phyloP scores from a whole-genome alignment of 2,329 filamentous ascomycete genomes.

The Pseudogymnoascus sp. region DNA sequence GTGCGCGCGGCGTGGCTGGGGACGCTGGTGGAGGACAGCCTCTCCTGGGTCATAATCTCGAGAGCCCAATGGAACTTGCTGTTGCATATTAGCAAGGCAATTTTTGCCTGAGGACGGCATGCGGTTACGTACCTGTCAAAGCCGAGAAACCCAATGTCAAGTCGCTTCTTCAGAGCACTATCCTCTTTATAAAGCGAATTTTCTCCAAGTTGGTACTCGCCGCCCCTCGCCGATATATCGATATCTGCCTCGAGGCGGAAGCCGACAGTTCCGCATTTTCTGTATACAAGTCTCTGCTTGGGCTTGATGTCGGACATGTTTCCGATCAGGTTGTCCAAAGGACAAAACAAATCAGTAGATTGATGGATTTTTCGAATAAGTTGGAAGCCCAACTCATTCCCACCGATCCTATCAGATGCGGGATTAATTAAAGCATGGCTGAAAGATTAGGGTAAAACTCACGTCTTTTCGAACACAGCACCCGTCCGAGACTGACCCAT shows the following conservation, averaged over 20 bases:
- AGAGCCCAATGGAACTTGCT: conserved; percentile 27
- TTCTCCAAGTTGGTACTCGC: conserved; percentile 8
- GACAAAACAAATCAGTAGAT: conserved; percentile 4
- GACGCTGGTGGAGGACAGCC: not conserved
- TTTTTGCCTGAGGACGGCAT: not conserved
- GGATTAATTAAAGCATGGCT: not conserved
- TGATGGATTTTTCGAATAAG: not conserved
- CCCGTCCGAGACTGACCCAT: conserved; percentile 20
- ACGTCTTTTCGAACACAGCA: conserved; percentile 25
- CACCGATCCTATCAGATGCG: conserved; percentile 5
- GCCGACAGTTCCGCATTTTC: not conserved
- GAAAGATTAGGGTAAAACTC: conserved; percentile 15
- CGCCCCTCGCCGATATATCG: conserved; percentile 1
- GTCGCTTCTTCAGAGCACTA: conserved; percentile 6
- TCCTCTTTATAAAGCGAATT: conserved; percentile 4
- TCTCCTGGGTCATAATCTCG: conserved; percentile 26
- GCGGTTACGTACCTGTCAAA: conserved; percentile 5
- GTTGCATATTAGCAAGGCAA: not conserved
- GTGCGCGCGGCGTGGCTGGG: conserved; percentile 18
- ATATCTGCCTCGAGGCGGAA: conserved; percentile 12
- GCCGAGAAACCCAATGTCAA: conserved; percentile 1
- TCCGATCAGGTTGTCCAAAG: conserved; percentile 2
- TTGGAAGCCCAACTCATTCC: not conserved
- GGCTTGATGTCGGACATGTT: conserved; percentile 4
- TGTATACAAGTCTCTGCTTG: conserved; percentile 6